Evolutionary conservation across 139 green algal genomes (phyloP).

Genomic region (Tetradesmus obliquus): DNA sequence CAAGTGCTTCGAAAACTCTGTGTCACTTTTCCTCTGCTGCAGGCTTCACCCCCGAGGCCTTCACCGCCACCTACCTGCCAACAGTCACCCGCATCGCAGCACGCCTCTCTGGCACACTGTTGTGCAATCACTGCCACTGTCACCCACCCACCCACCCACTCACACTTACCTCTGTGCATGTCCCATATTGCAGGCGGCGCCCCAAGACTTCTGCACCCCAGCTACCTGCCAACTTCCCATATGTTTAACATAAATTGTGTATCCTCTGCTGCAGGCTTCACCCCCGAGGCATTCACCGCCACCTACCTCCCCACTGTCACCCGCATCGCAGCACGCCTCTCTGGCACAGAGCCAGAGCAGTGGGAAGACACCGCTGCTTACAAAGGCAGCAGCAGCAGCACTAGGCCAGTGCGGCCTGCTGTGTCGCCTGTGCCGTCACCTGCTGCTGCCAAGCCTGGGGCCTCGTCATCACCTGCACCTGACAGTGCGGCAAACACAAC

Average conservation of each 20-base stretch:
- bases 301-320: background rate
- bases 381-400: background rate
- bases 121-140: too few species aligned
- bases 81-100: too few species aligned
- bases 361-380: background rate
- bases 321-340: background rate
- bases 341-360: background rate
- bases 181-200: too few species aligned
- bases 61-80: background rate
- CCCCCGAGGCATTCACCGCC: background rate
- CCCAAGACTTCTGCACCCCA: too few species aligned
- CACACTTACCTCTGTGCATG: background rate
- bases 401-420: background rate
- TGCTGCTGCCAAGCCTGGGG: background rate
- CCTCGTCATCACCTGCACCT: background rate
- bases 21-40: too few species aligned
- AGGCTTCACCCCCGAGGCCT: background rate
- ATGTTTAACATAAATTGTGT: too few species aligned
- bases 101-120: background rate
- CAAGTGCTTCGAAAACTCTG: too few species aligned
- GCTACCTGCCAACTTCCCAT: too few species aligned
- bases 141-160: too few species aligned
- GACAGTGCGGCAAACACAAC: background rate
- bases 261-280: background rate
- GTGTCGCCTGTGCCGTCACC: background rate